These are phyloP conservation scores for Cryptomeria japonica DNA, from an alignment of 75 land plant species.

Conservation along the genomic window DNA sequence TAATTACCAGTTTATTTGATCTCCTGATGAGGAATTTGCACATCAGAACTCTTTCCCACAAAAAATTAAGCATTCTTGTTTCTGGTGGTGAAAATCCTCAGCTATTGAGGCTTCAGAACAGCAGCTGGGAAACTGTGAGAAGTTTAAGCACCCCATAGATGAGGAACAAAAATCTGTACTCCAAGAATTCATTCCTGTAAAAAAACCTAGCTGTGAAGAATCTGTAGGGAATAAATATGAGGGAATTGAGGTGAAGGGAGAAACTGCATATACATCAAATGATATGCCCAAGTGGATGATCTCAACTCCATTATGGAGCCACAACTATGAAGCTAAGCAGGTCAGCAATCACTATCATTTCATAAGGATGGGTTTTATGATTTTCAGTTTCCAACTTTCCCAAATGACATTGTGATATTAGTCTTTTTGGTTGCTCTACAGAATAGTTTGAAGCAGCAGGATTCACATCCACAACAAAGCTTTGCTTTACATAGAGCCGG, in stretches of 20 bases:
- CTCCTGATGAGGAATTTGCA: neutral
- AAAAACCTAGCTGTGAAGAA: constrained; percentile 17
- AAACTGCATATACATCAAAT: neutral
- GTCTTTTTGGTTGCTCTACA: neutral
- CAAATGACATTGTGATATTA: neutral
- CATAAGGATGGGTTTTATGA: neutral
- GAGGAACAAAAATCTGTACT: constrained; percentile 17
- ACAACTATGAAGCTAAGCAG: constrained; percentile 10
- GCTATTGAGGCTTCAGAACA: constrained; percentile 63
- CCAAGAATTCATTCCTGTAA: constrained; percentile 48
- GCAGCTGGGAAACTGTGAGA: constrained; percentile 22
- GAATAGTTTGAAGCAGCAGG: neutral
- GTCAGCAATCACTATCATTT: neutral
- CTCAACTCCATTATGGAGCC: constrained; percentile 61
- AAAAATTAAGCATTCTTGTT: neutral
- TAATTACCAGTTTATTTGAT: neutral
- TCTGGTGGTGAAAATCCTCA: constrained; percentile 15
- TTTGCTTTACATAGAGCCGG: constrained; percentile 32
- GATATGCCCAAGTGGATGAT: constrained; percentile 65
- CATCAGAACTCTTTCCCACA: neutral
- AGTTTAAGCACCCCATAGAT: neutral
- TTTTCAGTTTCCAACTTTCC: neutral
- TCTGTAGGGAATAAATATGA: neutral
- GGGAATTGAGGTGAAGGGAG: constrained; percentile 13
- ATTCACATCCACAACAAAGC: neutral